Percentiles rank a stretch among this genome's conserved stretches.
Conservation (phyloP, 2,329 filamentous ascomycete species). For the Colletotrichum incanum region DNA sequence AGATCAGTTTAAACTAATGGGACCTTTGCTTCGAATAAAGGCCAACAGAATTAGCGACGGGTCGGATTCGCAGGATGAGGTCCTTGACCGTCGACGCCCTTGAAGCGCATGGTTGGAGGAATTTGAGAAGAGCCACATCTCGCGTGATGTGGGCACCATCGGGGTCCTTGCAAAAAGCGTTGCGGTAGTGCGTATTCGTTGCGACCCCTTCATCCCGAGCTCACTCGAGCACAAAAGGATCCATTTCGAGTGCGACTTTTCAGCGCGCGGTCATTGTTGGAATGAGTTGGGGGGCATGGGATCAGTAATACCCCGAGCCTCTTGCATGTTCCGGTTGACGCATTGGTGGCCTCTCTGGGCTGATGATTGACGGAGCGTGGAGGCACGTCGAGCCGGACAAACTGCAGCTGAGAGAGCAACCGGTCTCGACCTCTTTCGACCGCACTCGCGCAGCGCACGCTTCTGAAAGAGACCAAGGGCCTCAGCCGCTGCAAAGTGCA, state of each 20-base stretch:
- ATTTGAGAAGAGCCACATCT: conserved; percentile 8
- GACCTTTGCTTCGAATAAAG: conserved; percentile 18
- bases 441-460: not conserved
- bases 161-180: not conserved
- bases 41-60: conserved; percentile 1
- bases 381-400: conserved; percentile 27
- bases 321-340: not conserved
- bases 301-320: not conserved
- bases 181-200: conserved; percentile 31
- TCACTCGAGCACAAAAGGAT: not conserved
- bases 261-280: conserved; percentile 1
- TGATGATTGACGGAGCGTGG: conserved; percentile 23
- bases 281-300: not conserved
- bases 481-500: conserved; percentile 22
- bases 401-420: not conserved
- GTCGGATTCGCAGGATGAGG: not conserved
- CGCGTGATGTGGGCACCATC: conserved; percentile 33
- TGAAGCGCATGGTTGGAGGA: conserved; percentile 9
- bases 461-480: not conserved
- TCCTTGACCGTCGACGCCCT: not conserved
- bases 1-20: conserved; percentile 32
- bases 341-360: not conserved
- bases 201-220: conserved; percentile 30
- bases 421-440: not conserved
- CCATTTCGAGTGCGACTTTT: conserved; percentile 32